phyloP scores from a whole-genome alignment of 176 grass and related monocot species.

The Eleusine coracana region DNA sequence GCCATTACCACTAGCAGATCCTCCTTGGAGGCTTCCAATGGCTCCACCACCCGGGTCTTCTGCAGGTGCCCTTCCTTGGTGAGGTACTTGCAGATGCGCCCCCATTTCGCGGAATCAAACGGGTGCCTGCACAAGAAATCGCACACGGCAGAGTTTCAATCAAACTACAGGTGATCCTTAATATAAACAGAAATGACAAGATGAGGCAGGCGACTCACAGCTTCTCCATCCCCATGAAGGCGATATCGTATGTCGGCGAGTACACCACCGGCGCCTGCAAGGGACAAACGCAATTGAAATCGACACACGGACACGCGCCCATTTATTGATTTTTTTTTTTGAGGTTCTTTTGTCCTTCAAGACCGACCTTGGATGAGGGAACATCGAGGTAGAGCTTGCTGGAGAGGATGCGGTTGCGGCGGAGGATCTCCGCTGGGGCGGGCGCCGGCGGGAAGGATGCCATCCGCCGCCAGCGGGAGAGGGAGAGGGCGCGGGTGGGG shows the following conservation, averaged over 20 bases:
- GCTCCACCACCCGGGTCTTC: constrained; percentile 64
- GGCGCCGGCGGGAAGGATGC: constrained; percentile 37
- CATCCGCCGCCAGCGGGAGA: constrained; percentile 39
- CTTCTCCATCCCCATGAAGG: constrained; percentile 90
- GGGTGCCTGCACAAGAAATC: constrained; percentile 69
- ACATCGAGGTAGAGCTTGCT: constrained; percentile 97
- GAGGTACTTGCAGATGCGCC: constrained; percentile 68
- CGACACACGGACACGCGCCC: neutral
- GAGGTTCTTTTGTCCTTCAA: neutral
- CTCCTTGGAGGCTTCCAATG: constrained; percentile 79
- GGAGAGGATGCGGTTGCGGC: constrained; percentile 72
- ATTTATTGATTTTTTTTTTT: neutral
- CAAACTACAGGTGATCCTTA: neutral
- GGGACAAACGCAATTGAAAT: neutral
- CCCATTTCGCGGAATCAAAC: constrained; percentile 98
- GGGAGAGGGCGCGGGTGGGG: neutral
- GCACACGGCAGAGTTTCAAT: neutral
- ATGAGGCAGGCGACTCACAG: constrained; percentile 51
- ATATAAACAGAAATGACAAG: neutral
- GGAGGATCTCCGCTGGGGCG: constrained; percentile 39
- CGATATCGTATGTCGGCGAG: constrained; percentile 78
- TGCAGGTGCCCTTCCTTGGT: constrained; percentile 71
- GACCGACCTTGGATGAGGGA: constrained; percentile 67
- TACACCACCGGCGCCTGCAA: constrained; percentile 75
- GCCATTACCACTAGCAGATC: constrained; percentile 82